These are phyloP conservation scores for Dactylellina sp. DNA, from an alignment of 2,329 filamentous ascomycete genomes.

Conservation along the genomic window DNA sequence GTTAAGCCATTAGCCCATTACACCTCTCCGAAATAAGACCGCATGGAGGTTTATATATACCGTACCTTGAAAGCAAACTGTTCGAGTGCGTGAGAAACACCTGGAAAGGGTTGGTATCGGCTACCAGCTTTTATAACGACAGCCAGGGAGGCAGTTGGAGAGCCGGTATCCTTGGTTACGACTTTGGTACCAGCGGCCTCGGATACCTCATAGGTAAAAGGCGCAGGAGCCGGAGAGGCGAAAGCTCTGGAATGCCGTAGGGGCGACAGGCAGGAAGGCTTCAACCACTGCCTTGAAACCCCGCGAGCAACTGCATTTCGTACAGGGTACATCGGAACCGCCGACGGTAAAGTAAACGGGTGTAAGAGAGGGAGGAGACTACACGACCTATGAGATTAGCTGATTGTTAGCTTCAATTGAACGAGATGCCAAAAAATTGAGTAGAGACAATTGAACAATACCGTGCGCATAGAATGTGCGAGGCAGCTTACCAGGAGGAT, in stretches of 20 bases:
- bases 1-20: constrained; percentile 43
- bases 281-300: constrained; percentile 50
- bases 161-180: constrained; percentile 87
- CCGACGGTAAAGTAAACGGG: constrained; percentile 28
- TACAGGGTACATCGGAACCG: constrained; percentile 46
- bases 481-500: constrained; percentile 15
- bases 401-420: constrained; percentile 37
- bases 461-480: background rate
- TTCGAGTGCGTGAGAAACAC: constrained; percentile 88
- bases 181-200: constrained; percentile 91
- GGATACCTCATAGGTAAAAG: constrained; percentile 87
- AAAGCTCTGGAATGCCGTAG: constrained; percentile 47
- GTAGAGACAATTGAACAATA: background rate
- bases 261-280: constrained; percentile 36
- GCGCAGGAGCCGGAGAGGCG: constrained; percentile 74
- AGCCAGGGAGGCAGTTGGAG: constrained; percentile 89
- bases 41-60: constrained; percentile 50
- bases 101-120: constrained; percentile 88
- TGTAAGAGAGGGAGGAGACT: constrained; percentile 30
- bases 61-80: constrained; percentile 96
- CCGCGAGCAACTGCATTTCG: constrained; percentile 51
- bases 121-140: constrained; percentile 95
- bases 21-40: constrained; percentile 34
- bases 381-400: constrained; percentile 2
- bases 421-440: background rate